Conservation (phyloP, 495 filamentous ascomycete genomes). For the Penicillium malachiteum region DNA sequence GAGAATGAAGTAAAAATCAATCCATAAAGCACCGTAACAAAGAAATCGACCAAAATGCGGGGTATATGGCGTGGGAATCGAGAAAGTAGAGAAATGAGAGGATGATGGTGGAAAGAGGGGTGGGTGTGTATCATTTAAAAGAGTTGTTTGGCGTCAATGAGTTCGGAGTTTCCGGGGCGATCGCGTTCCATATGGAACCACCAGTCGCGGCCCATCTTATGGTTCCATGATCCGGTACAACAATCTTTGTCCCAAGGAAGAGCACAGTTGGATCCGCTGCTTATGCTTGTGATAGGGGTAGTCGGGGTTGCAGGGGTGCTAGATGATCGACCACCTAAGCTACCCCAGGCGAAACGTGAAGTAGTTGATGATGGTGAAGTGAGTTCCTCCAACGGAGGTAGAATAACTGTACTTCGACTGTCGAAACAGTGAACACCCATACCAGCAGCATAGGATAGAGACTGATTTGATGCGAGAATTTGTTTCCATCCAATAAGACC, state of each 20-base stretch:
- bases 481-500: conserved; percentile 49
- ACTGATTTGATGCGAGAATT: conserved; percentile 43
- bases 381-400: conserved; percentile 30
- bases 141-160: conserved; percentile 39
- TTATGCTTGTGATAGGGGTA: conserved; percentile 40
- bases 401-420: conserved; percentile 21
- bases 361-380: conserved; percentile 37
- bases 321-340: conserved; percentile 36
- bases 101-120: neutral
- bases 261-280: conserved; percentile 21
- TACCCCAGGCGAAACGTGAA: conserved; percentile 43
- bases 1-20: conserved; percentile 10
- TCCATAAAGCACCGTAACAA: conserved; percentile 11
- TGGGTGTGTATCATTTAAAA: conserved; percentile 26
- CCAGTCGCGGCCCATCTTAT: conserved; percentile 47
- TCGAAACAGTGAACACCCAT: conserved; percentile 42
- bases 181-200: conserved; percentile 53
- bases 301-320: conserved; percentile 34
- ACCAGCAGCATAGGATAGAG: conserved; percentile 39
- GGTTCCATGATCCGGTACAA: conserved; percentile 51
- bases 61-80: conserved; percentile 30
- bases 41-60: conserved; percentile 21
- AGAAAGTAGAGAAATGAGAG: conserved; percentile 8
- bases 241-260: conserved; percentile 47
- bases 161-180: conserved; percentile 39